These are phyloP conservation scores for Acacia confusa DNA, from an alignment of 306 rosid species.

Conservation along the genomic window DNA sequence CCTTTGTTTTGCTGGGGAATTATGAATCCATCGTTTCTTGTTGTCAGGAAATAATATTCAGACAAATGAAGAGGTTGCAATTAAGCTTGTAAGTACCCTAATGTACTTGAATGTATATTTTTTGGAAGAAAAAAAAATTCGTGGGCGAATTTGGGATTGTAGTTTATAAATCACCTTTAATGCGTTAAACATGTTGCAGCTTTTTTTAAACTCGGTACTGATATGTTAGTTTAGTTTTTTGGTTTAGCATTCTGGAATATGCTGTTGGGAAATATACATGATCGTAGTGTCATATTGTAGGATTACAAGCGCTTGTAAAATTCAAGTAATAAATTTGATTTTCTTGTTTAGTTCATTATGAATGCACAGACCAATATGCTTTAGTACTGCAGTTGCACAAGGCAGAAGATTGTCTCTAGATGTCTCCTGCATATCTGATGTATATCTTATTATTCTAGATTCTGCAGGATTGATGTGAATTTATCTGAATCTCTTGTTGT, in stretches of 20 bases:
- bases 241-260: background rate
- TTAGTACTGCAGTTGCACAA: background rate
- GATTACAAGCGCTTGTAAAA: background rate
- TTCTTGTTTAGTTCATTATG: background rate
- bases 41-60: no score
- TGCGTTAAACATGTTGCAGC: background rate
- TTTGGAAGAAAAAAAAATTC: background rate
- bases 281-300: slow-evolving; percentile 7
- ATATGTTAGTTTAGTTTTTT: slow-evolving; percentile 9
- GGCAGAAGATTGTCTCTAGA: background rate
- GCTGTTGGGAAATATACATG: slow-evolving; percentile 10
- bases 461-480: background rate
- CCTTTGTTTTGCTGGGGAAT: no score
- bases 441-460: background rate
- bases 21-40: no score
- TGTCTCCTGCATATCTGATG: background rate
- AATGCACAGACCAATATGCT: slow-evolving; percentile 9
- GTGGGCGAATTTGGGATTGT: background rate
- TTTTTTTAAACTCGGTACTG: background rate
- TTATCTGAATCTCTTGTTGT: no score
- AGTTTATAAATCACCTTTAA: background rate
- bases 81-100: slow-evolving; percentile 78
- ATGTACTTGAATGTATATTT: slow-evolving; percentile 15
- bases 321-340: slow-evolving; percentile 7
- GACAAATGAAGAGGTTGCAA: slow-evolving; percentile 95